Conservation (phyloP, 176 grass and related monocot genomes). For the Microstegium vimineum region DNA sequence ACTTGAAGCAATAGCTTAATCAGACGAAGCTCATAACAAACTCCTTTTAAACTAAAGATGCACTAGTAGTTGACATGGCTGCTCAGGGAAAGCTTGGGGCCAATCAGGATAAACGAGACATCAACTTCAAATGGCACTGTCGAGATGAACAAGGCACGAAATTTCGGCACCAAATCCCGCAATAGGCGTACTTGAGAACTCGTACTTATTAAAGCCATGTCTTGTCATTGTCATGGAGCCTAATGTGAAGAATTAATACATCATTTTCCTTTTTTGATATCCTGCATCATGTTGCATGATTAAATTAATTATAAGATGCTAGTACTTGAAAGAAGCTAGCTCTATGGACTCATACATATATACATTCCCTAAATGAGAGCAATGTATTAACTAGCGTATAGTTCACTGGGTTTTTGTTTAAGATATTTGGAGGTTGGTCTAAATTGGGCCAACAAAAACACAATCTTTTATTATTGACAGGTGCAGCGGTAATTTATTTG, state of each 20-base stretch:
- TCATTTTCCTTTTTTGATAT: too few species aligned
- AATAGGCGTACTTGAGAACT: constrained; percentile 3
- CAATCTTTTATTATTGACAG: too few species aligned
- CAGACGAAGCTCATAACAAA: constrained; percentile 24
- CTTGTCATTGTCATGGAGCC: constrained; percentile 20
- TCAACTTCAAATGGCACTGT: constrained; percentile 46
- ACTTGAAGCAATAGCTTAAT: constrained; percentile 39
- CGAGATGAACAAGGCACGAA: constrained; percentile 34
- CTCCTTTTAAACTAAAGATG: constrained; percentile 13
- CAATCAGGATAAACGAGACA: constrained; percentile 35
- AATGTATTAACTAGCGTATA: too few species aligned
- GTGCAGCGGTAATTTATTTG: too few species aligned
- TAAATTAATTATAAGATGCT: too few species aligned
- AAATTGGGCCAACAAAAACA: too few species aligned
- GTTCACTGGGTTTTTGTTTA: too few species aligned
- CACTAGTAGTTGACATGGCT: constrained; percentile 8
- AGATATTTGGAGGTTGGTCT: too few species aligned
- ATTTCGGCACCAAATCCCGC: constrained; percentile 33
- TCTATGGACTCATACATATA: too few species aligned
- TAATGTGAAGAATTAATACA: constrained; percentile 11
- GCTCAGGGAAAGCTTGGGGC: constrained; percentile 19
- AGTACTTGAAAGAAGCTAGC: background rate
- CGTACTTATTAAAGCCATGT: constrained; percentile 4
- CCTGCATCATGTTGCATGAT: too few species aligned
- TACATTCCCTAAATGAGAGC: background rate